Conservation (phyloP, 116 monocot genomes). For the Thalassia testudinum region DNA sequence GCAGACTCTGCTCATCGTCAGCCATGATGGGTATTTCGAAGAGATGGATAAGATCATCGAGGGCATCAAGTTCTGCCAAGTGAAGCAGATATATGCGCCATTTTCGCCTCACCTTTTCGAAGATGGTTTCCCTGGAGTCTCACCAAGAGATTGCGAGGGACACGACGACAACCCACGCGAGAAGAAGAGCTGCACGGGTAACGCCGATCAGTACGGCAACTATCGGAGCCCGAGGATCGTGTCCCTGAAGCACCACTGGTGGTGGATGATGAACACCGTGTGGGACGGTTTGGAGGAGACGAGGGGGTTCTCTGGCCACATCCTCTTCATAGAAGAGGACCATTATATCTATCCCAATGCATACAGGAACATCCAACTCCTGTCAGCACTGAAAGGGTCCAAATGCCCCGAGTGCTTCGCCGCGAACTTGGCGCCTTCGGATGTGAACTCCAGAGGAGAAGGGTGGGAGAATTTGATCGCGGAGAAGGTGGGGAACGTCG, state of each 20-base stretch:
- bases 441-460: conserved; percentile 82
- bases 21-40: conserved; percentile 83
- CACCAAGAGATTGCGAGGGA: conserved; percentile 48
- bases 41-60: conserved; percentile 89
- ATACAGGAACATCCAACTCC: conserved; percentile 63
- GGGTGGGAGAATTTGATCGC: conserved; percentile 54
- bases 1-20: conserved; percentile 82
- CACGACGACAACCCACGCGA: conserved; percentile 26
- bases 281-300: conserved; percentile 92
- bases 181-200: conserved; percentile 49
- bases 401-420: conserved; percentile 82
- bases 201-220: conserved; percentile 81
- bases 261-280: conserved; percentile 99
- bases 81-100: conserved; percentile 90
- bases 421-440: conserved; percentile 81
- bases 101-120: conserved; percentile 81
- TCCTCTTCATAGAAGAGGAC: conserved; percentile 95
- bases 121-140: conserved; percentile 64
- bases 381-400: conserved; percentile 35
- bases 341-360: conserved; percentile 93
- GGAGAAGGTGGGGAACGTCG: conserved; percentile 93
- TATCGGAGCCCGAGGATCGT: conserved; percentile 82
- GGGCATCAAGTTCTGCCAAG: conserved; percentile 68
- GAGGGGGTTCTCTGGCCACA: conserved; percentile 36
- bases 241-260: conserved; percentile 98